phyloP scores from a whole-genome alignment of 2,329 filamentous ascomycete genomes.

The Fusarium agapanthi region DNA sequence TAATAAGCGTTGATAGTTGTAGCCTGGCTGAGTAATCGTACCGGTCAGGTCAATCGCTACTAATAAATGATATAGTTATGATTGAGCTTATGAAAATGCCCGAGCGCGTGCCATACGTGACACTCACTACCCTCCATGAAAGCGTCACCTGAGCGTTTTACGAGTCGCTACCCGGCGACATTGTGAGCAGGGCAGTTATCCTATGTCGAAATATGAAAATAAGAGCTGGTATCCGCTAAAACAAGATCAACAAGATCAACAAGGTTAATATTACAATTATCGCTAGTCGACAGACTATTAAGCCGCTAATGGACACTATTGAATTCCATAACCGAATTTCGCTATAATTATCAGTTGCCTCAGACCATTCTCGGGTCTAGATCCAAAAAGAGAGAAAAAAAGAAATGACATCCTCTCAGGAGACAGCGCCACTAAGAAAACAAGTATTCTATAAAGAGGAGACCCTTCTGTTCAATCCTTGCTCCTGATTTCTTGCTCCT shows the following conservation, averaged over 20 bases:
- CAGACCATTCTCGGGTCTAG: not conserved
- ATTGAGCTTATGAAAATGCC: too few relatives aligned
- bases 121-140: too few relatives aligned
- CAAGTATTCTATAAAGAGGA: fast-evolving
- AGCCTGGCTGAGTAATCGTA: fast-evolving
- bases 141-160: too few relatives aligned
- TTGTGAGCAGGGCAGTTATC: too few relatives aligned
- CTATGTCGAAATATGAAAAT: too few relatives aligned
- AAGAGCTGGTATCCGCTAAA: too few relatives aligned
- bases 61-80: too few relatives aligned
- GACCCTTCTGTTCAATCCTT: fast-evolving
- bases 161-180: too few relatives aligned
- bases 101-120: too few relatives aligned
- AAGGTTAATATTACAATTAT: not conserved
- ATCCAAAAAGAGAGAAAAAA: not conserved
- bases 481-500: not conserved
- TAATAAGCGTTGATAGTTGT: fast-evolving
- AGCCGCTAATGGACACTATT: not conserved
- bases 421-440: not conserved
- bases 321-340: not conserved
- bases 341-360: not conserved
- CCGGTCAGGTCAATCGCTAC: too few relatives aligned
- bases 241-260: too few relatives aligned
- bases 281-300: not conserved
- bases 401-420: not conserved